Percentiles rank a stretch among this genome's conserved stretches.
These are phyloP conservation scores for Anthracocystis panici-leucophaei DNA, from an alignment of 1,284 basidiomycete genomes.

Conservation along the genomic window DNA sequence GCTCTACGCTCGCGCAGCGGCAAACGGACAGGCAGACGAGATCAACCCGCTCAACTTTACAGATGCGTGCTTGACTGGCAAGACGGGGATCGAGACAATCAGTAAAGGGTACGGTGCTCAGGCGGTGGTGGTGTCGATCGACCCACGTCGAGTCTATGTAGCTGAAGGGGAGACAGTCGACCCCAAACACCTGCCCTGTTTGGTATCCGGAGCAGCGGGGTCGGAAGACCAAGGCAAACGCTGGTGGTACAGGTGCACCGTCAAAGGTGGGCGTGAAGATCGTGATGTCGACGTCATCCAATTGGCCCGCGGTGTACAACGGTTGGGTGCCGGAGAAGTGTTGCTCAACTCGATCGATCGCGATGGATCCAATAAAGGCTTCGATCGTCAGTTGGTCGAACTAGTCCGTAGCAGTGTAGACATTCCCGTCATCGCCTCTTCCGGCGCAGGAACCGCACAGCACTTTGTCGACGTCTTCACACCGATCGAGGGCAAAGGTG, in stretches of 20 bases:
- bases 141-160: conserved; percentile 90
- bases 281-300: conserved; percentile 93
- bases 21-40: conserved; percentile 75
- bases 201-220: conserved; percentile 70
- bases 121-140: conserved; percentile 97
- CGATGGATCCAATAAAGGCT: conserved; percentile 92
- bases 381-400: conserved; percentile 84
- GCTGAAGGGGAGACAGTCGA: conserved; percentile 72
- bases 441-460: conserved; percentile 81
- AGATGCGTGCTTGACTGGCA: conserved; percentile 63
- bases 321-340: conserved; percentile 93
- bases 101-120: conserved; percentile 91
- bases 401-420: conserved; percentile 80
- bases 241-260: conserved; percentile 99
- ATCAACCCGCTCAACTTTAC: conserved; percentile 53
- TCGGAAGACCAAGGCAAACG: conserved; percentile 76
- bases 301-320: conserved; percentile 87
- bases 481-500: conserved; percentile 14
- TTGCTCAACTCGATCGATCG: conserved; percentile 96
- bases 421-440: conserved; percentile 94
- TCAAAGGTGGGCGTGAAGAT: conserved; percentile 88
- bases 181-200: conserved; percentile 70
- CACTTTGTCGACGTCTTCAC: conserved; percentile 84
- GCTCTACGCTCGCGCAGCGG: conserved; percentile 76
- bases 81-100: conserved; percentile 92